Base-by-base conservation (phyloP, 2,329 filamentous ascomycete species). In the Colletotrichum sp. region DNA sequence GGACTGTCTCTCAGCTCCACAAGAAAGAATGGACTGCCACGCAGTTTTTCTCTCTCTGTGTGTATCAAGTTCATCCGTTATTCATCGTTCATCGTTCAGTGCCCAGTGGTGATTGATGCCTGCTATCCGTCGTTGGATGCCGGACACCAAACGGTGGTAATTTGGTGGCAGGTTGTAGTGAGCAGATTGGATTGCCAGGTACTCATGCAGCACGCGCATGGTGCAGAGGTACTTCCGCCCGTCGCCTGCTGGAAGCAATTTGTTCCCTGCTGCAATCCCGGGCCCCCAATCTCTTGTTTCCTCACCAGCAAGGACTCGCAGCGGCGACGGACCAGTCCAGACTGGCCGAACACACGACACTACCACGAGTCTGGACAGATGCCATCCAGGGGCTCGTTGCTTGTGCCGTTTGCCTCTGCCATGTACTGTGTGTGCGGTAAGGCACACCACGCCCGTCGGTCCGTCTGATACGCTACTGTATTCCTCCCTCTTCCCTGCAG, bases 271-370 rank as follows among this genome's bases (percentile, higher is more conserved):
- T 65, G 22, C 27, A 65, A 75, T 64, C 73, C 73, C 64, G 61
- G 73, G 30, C 73, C 57, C 64, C 60, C 70, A 75, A 75, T 75
- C 70, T 75, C 73, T 75, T 75, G 73, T 73, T 75, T 73, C 63
- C 70, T 75, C 44, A 30, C 44, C 39, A 72, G 25, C 68, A 75
- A 72, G 52, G 44, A 55, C 32, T 59, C 39, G 19, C 6, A 39
- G n/a, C 36, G 25, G n/a, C 39, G 44, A 64, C 65, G 60, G 65
- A 59, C 64, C 70, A 72, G 71, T 75, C 73, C 66, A 39, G 73
- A 73, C 73, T 73, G 64, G 19, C 66, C 70, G 32, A 36, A 30
- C 73, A 65, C 70, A 73, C 73, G 48, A 69, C 64, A 59, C 70
- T 32, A 72, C 57, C 57, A 61, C 34, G 34, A 52, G 63, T 68